Percentiles rank a stretch among this genome's conserved stretches.
These are phyloP conservation scores for Cicer judaicum DNA, from an alignment of 306 rosid genomes.

Conservation along the genomic window DNA sequence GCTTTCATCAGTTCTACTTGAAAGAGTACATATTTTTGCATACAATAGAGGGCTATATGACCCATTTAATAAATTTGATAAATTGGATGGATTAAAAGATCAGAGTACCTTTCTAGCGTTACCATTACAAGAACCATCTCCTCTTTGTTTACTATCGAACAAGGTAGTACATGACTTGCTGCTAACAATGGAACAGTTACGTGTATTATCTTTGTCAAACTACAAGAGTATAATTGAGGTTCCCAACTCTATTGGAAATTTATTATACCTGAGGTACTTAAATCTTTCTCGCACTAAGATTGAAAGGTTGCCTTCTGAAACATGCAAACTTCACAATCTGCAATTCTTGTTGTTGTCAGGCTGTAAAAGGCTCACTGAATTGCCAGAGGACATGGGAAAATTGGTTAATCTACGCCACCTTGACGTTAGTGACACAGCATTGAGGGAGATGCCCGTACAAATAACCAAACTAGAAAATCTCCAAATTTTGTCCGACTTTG, in stretches of 20 bases:
- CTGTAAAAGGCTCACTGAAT: background rate
- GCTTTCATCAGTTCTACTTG: background rate
- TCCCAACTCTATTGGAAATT: slow-evolving; percentile 22
- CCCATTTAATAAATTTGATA: background rate
- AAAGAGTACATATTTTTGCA: slow-evolving; percentile 32
- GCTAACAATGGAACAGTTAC: slow-evolving; percentile 1
- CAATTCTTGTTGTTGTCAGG: slow-evolving; percentile 33
- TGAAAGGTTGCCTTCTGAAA: slow-evolving; percentile 20
- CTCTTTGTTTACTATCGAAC: slow-evolving; percentile 25
- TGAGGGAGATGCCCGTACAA: slow-evolving; percentile 17
- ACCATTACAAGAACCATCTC: background rate
- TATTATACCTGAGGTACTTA: slow-evolving; percentile 42
- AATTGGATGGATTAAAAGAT: background rate
- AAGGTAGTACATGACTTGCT: slow-evolving; percentile 7
- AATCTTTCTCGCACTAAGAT: slow-evolving; percentile 16
- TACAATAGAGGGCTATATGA: slow-evolving; percentile 2
- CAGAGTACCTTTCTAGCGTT: background rate
- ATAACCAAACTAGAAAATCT: slow-evolving; percentile 9
- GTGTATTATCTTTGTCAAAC: slow-evolving; percentile 23
- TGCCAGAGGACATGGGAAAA: background rate
- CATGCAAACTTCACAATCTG: slow-evolving; percentile 33
- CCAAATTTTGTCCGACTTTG: slow-evolving; percentile 20
- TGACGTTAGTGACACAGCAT: background rate
- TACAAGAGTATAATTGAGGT: background rate
- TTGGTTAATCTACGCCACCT: slow-evolving; percentile 2